phyloP scores from a whole-genome alignment of 129 eudicot species.

The Chrysanthemum lavandulifolium region DNA sequence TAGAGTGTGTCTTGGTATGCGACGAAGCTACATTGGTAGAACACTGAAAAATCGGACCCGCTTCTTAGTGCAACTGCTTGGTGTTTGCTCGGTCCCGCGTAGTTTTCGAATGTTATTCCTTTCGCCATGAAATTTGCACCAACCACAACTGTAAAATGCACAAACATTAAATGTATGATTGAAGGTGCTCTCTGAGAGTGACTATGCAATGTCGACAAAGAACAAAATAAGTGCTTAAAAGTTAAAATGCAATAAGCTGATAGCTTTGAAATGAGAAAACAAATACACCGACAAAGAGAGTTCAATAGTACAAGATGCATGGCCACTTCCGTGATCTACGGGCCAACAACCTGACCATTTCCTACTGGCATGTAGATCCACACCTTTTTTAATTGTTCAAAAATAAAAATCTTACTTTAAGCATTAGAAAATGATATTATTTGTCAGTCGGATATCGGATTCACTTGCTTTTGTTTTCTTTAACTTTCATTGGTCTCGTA shows the following conservation, averaged over 20 bases:
- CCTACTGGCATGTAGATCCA: conserved; percentile 24
- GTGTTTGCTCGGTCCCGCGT: conserved; percentile 77
- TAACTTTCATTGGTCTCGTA: conserved; percentile 9
- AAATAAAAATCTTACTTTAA: background rate
- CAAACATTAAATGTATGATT: background rate
- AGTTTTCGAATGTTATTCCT: conserved; percentile 77
- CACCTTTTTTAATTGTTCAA: too few species aligned
- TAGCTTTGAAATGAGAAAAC: conserved; percentile 8
- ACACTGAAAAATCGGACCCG: conserved; percentile 69
- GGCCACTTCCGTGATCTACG: conserved; percentile 36
- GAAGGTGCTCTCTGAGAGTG: background rate
- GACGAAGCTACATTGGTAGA: conserved; percentile 78
- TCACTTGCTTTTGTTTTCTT: conserved; percentile 23
- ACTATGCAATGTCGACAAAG: too few species aligned
- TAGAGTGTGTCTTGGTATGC: conserved; percentile 87
- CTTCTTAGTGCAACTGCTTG: conserved; percentile 80
- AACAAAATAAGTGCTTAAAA: too few species aligned
- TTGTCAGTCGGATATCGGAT: conserved; percentile 24
- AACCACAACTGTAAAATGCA: conserved; percentile 47
- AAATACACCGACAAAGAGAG: conserved; percentile 30
- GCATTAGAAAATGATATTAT: background rate
- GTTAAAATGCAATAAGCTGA: background rate
- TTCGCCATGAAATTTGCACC: conserved; percentile 71
- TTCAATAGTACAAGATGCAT: conserved; percentile 21
- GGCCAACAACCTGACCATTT: conserved; percentile 28